A percentile compares a stretch with the other conserved stretches of the same genome.
Conservation (phyloP, 2,329 filamentous ascomycete species). For the Dothistroma septosporum region DNA sequence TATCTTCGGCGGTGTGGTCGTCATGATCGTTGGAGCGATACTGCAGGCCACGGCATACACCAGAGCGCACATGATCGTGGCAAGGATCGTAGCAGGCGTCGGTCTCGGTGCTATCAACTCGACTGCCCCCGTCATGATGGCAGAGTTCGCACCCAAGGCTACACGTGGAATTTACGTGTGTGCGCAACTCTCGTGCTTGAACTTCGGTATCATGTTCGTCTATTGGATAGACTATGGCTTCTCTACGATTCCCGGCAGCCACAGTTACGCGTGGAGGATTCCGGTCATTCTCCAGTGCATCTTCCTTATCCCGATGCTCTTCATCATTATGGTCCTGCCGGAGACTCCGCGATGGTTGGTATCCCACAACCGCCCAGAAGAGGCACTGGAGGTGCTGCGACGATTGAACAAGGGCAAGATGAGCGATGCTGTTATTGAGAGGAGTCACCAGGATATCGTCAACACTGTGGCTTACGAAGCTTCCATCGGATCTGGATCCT, state of each 20-base stretch:
- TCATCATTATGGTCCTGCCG: conserved; percentile 39
- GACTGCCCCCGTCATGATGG: conserved; percentile 44
- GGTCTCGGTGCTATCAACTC: conserved; percentile 46
- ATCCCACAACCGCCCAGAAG: conserved; percentile 38
- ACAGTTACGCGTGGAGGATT: conserved; percentile 41
- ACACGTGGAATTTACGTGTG: conserved; percentile 41
- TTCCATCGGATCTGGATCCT: conserved; percentile 38
- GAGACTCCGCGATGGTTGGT: conserved; percentile 46
- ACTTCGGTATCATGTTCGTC: conserved; percentile 44
- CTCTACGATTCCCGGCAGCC: conserved; percentile 24
- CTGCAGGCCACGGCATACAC: conserved; percentile 42
- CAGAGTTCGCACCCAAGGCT: conserved; percentile 39
- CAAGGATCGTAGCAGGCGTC: conserved; percentile 43
- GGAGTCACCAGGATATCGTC: conserved; percentile 26
- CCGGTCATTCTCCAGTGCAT: conserved; percentile 43
- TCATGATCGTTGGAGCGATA: conserved; percentile 44
- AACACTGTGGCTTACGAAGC: conserved; percentile 28
- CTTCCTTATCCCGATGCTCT: conserved; percentile 40
- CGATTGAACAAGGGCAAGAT: conserved; percentile 28
- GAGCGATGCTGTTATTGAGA: conserved; percentile 24
- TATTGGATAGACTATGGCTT: conserved; percentile 49
- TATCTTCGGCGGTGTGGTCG: conserved; percentile 41
- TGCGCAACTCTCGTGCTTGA: conserved; percentile 47
- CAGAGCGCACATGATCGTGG: conserved; percentile 42
- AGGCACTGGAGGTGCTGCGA: conserved; percentile 36